These are phyloP conservation scores for Aspergillus sp. DNA, from an alignment of 2,329 filamentous ascomycete genomes.

Conservation along the genomic window DNA sequence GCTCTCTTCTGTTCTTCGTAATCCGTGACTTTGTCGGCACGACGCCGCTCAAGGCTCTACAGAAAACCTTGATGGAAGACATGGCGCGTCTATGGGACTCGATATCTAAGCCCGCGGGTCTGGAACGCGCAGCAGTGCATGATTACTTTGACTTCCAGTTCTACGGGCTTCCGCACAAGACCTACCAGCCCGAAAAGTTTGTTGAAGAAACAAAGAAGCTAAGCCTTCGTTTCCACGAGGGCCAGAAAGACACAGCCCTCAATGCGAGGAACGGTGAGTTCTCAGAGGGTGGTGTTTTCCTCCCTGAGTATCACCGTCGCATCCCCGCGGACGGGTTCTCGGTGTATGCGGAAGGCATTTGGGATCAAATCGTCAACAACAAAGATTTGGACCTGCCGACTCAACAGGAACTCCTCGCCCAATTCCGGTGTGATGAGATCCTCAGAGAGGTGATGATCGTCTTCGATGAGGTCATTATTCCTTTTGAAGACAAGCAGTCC, in stretches of 20 bases:
- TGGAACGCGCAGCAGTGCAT: slow-evolving; percentile 85
- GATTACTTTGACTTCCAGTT: slow-evolving; percentile 99
- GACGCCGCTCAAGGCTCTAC: slow-evolving; percentile 85
- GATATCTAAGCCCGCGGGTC: slow-evolving; percentile 83
- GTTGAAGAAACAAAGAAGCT: slow-evolving; percentile 75
- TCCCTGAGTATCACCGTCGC: slow-evolving; percentile 90
- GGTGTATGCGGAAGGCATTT: slow-evolving; percentile 87
- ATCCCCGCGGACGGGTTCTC: slow-evolving; percentile 98
- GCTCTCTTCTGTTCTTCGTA: slow-evolving; percentile 95
- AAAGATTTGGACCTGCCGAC: slow-evolving; percentile 96
- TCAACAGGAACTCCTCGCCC: slow-evolving; percentile 92
- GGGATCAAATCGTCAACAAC: slow-evolving; percentile 99
- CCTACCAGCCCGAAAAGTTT: slow-evolving; percentile 91
- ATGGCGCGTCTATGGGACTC: slow-evolving; percentile 88
- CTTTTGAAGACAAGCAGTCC: slow-evolving; percentile 82
- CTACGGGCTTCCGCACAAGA: slow-evolving; percentile 92
- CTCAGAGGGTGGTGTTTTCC: slow-evolving; percentile 76
- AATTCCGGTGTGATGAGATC: slow-evolving; percentile 98
- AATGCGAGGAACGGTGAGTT: slow-evolving; percentile 65
- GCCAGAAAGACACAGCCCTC: slow-evolving; percentile 68
- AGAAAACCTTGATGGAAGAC: slow-evolving; percentile 86
- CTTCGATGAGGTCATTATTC: slow-evolving; percentile 79
- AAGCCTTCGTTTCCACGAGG: slow-evolving; percentile 77
- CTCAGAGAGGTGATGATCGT: slow-evolving; percentile 78
- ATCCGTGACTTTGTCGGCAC: slow-evolving; percentile 95